Evolutionary conservation across 805 yeast genomes (phyloP), one percentile per base, ranked within the genome.

Genomic region (Lipomyces yamanashiensis): DNA sequence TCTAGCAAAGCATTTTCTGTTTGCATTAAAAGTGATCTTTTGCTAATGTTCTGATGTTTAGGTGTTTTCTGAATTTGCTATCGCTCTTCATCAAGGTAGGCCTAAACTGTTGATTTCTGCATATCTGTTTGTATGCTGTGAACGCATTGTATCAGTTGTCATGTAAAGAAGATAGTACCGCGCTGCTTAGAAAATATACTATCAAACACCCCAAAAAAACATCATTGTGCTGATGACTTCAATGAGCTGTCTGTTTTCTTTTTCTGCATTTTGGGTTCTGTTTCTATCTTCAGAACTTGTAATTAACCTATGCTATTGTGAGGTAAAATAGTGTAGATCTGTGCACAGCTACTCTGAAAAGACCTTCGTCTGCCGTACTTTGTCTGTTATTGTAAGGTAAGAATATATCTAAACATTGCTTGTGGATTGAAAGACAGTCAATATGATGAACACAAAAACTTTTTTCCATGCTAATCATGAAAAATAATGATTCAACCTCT

Each of bases 401-500:
- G 54, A 34, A 15, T 15, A n/a, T 17, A 13, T 9, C n/a, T 21
- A 13, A 17, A 17, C 17, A 17, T 53, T 40, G 9, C 23, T 39
- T 33, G 33, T 13, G 6, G 21, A 17, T 21, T 10, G n/a, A 34
- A 10, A 44, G 54, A 45, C 37, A 48, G 33, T 23, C 43, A 17
- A 19, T 34, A 49, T 67, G 70, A 67, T 67, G 70, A 64, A 54
- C 50, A 37, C 56, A 43, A 67, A 54, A 41, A 53, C 50, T 39
- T 55, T 51, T 50, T 67, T 66, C 69, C 70, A 67, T 67, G 70
- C 70, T 67, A 67, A 67, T 66, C 70, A 67, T 67, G 70, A 67
- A 53, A 52, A 43, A 47, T 33, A 64, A 59, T 61, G 64, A 60
- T 67, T 59, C 58, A 53, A 63, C 28, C 51, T 53, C 48, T 19